These are phyloP conservation scores for Fibroporia radiculosa DNA, from an alignment of 768 basidiomycete genomes.

Conservation along the genomic window DNA sequence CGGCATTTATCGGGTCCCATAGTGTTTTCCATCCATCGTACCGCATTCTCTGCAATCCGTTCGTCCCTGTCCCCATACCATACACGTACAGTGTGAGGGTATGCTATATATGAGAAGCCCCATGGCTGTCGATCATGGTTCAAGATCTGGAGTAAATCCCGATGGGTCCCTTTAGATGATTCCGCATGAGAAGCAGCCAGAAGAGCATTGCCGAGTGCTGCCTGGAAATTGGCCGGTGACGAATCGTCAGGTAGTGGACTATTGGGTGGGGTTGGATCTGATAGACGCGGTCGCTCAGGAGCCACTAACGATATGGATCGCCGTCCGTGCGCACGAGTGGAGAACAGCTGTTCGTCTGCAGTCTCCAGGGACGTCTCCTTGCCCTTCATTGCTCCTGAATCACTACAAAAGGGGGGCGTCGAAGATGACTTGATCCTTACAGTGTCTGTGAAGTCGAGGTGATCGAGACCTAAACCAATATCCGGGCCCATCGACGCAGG, in stretches of 20 bases:
- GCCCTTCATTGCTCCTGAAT: slow-evolving; percentile 11
- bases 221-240: slow-evolving; percentile 32
- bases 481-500: slow-evolving; percentile 8
- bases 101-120: slow-evolving; percentile 84
- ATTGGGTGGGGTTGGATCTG: slow-evolving; percentile 26
- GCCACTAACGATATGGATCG: slow-evolving; percentile 62
- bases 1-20: slow-evolving; percentile 71
- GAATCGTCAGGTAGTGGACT: slow-evolving; percentile 27
- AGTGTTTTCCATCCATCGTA: slow-evolving; percentile 86
- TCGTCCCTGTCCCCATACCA: slow-evolving; percentile 96
- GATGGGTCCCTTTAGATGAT: slow-evolving; percentile 83
- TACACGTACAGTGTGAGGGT: slow-evolving; percentile 69
- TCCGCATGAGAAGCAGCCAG: slow-evolving; percentile 94
- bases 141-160: slow-evolving; percentile 86
- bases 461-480: slow-evolving; percentile 27
- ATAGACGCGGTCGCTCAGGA: slow-evolving; percentile 34
- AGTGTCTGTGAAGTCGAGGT: slow-evolving; percentile 14
- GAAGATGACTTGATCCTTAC: slow-evolving; percentile 13
- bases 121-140: slow-evolving; percentile 84
- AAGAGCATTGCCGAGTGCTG: slow-evolving; percentile 79
- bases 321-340: slow-evolving; percentile 45
- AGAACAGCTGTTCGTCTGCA: slow-evolving; percentile 20
- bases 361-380: slow-evolving; percentile 10
- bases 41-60: slow-evolving; percentile 84
- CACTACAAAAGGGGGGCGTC: slow-evolving; percentile 14